Base-by-base conservation (phyloP, 805 yeast genomes). In the Groenewaldozyma salmanticensis region DNA sequence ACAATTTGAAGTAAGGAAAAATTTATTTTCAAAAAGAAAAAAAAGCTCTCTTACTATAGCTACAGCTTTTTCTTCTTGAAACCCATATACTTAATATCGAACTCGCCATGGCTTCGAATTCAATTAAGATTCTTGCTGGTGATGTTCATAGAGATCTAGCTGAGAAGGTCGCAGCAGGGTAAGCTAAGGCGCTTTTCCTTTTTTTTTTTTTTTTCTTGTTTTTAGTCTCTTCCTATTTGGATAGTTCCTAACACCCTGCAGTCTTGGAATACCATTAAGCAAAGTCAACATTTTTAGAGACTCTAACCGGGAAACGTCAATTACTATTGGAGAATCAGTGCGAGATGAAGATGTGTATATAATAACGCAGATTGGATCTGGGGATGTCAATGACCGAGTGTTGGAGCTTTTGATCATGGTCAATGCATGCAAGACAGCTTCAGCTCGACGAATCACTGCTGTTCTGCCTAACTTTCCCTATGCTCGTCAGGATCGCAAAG, bases 401-500 rank as follows among this genome's bases (percentile, higher is more conserved):
- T 71, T 92, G 78, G 98, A 92, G 61, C 67, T 90, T 37, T 68
- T 92, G 48, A 79, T 90, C 45, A 80, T 90, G 81, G 76, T 92
- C 49, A 87, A 86, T 61, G 97, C 98, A 15, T 87, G 96, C 65
- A 83, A 82, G 55, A 77, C 90, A 15, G 98, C 98, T 3, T 82
- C 95, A 24, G 97, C 96, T 2, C 74, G 98, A 57, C 73, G 94
- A 47, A 82, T 92, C 57, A 88, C 97, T 1, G 96, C 95, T 0
- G 94, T 92, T 42, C 75, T 92, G 47, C 98, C 98, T 33, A 87
- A 82, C 63, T 92, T 90, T 67, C 96, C 96, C 17, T 92, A 92
- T 58, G 98, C 98, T 2, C 77, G 98, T 61, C 98, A 92, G 63
- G 98, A 92, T 63, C 79, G 92, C 61, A 92, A 92, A 61, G 98